A percentile compares a stretch with the other conserved stretches of the same genome.
These are phyloP conservation scores for Inga oerstediana DNA, from an alignment of 306 rosid genomes.

Conservation along the genomic window DNA sequence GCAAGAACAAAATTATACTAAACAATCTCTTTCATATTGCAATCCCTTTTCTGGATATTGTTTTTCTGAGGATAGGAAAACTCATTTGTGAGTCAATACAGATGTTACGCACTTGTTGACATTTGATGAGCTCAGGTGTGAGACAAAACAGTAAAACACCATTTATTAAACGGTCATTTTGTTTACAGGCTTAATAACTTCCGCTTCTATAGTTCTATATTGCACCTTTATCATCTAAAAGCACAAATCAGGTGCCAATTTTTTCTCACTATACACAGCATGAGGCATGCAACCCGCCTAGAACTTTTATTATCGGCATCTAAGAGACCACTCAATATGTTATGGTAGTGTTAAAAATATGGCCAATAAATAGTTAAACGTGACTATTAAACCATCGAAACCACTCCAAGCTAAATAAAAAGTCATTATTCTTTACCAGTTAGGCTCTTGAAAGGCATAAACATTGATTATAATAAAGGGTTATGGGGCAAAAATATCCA, in stretches of 20 bases:
- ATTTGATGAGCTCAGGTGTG: not conserved
- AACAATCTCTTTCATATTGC: not conserved
- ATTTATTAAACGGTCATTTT: not conserved
- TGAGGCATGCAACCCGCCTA: not conserved
- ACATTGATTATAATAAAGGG: not conserved
- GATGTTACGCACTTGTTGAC: not conserved
- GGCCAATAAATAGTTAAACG: not conserved
- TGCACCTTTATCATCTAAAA: not conserved
- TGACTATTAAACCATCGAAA: conserved; percentile 2
- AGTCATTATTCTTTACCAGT: not conserved
- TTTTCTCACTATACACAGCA: not conserved
- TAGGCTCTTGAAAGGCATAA: not conserved
- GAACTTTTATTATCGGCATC: not conserved
- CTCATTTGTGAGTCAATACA: not conserved
- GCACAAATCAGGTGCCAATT: not conserved
- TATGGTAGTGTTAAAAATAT: not conserved
- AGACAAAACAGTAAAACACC: not conserved
- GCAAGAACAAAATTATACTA: not conserved
- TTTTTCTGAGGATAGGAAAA: not conserved
- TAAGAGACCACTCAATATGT: not conserved
- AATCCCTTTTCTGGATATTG: not conserved
- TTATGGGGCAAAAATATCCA: too few species aligned
- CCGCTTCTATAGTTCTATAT: not conserved
- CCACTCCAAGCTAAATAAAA: not conserved
- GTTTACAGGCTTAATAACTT: conserved; percentile 1